Percentiles rank a stretch among this genome's conserved stretches.
phyloP scores from a whole-genome alignment of 306 rosid species.

The Malus orientalis region DNA sequence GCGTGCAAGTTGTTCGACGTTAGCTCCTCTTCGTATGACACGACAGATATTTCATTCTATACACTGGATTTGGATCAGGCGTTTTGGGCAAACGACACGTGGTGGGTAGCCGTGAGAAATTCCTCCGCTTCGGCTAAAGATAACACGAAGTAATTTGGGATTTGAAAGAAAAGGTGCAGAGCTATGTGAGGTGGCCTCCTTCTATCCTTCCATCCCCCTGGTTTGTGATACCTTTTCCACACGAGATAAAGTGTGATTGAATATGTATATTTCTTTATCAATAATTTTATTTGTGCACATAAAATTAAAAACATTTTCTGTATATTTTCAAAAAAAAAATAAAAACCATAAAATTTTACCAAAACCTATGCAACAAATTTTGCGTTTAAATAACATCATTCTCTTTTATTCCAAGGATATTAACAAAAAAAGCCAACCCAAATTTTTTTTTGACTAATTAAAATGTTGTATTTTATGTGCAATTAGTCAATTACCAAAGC shows the following conservation, averaged over 20 bases:
- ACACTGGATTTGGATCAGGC: slow-evolving; percentile 16
- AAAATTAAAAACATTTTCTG: not conserved
- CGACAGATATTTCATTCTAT: not conserved
- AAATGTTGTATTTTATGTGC: too few relatives aligned
- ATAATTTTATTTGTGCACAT: too few relatives aligned
- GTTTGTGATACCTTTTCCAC: slow-evolving; percentile 29
- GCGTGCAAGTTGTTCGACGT: slow-evolving; percentile 20
- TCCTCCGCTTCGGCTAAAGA: slow-evolving; percentile 4
- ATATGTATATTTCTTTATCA: not conserved
- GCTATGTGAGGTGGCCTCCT: slow-evolving; percentile 22
- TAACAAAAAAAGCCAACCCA: too few relatives aligned
- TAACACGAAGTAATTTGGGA: slow-evolving; percentile 24
- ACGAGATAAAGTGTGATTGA: slow-evolving; percentile 16
- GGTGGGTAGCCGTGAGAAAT: not conserved
- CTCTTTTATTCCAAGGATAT: too few relatives aligned
- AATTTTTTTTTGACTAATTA: too few relatives aligned
- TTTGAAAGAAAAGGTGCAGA: slow-evolving; percentile 36
- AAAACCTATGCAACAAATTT: not conserved
- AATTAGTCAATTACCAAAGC: not conserved
- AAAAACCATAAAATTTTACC: too few relatives aligned
- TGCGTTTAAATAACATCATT: not conserved
- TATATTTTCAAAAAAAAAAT: too few relatives aligned
- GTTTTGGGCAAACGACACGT: slow-evolving; percentile 14
- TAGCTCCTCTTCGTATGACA: not conserved
- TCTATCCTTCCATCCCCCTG: not conserved